These are phyloP conservation scores for Aureobasidium sp. DNA, from an alignment of 2,329 filamentous ascomycete species.

Conservation along the genomic window DNA sequence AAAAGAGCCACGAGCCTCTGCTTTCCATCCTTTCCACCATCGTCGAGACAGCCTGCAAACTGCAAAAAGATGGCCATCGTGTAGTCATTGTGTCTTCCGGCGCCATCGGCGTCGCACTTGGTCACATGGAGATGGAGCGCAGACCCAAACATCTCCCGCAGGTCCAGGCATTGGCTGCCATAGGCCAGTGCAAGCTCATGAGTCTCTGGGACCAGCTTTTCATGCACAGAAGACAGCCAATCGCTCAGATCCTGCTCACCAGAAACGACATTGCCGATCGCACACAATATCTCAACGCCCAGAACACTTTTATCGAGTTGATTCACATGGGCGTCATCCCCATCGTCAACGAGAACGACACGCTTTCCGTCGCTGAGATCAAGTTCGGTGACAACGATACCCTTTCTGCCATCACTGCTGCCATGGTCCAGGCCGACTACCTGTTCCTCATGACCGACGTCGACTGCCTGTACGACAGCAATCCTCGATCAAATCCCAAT, in stretches of 20 bases:
- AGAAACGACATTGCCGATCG: conserved; percentile 95
- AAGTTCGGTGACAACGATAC: conserved; percentile 99
- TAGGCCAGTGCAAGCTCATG: conserved; percentile 92
- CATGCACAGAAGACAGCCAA: conserved; percentile 75
- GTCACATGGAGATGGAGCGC: conserved; percentile 80
- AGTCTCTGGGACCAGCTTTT: conserved; percentile 94
- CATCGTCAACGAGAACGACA: conserved; percentile 99
- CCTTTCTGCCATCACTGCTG: conserved; percentile 88
- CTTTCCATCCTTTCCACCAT: conserved; percentile 86
- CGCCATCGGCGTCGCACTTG: conserved; percentile 87
- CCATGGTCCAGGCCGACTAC: conserved; percentile 94
- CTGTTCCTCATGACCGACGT: conserved; percentile 99
- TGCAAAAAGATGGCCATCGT: conserved; percentile 83
- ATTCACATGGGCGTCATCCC: conserved; percentile 94
- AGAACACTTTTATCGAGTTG: conserved; percentile 87
- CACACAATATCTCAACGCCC: conserved; percentile 90
- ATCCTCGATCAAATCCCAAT: conserved; percentile 76
- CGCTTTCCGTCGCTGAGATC: conserved; percentile 91
- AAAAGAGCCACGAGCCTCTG: conserved; percentile 87
- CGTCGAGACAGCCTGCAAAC: conserved; percentile 83
- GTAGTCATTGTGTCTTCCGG: conserved; percentile 96
- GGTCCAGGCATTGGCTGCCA: conserved; percentile 88
- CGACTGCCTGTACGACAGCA: conserved; percentile 94
- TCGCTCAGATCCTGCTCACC: conserved; percentile 90
- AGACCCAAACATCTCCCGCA: conserved; percentile 85